Conservation (phyloP, 306 rosid genomes). For the Benincasa hispida region DNA sequence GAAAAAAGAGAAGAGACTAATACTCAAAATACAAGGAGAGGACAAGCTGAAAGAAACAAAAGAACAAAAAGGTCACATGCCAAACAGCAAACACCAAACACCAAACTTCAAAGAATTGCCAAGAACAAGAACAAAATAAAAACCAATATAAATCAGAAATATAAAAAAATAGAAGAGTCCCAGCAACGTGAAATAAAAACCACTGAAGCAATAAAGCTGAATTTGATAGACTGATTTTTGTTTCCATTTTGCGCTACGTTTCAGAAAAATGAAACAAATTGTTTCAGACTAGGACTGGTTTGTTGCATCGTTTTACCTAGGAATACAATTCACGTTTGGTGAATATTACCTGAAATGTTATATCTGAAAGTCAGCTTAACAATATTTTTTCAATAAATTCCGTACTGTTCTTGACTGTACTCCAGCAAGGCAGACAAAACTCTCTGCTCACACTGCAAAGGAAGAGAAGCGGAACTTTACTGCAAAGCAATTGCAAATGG, state of each 20-base stretch:
- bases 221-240: background rate
- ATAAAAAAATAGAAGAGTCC: no score
- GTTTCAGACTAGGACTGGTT: background rate
- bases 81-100: no score
- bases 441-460: constrained; percentile 78
- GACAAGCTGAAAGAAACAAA: no score
- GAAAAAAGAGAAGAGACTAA: no score
- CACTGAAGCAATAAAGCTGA: background rate
- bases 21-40: no score
- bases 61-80: no score
- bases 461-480: constrained; percentile 85
- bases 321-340: background rate
- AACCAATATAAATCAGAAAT: no score
- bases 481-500: constrained; percentile 76
- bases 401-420: constrained; percentile 11
- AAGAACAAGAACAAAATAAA: no score
- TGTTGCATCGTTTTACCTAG: background rate
- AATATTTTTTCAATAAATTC: background rate
- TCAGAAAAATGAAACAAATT: background rate
- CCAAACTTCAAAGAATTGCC: no score
- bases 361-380: background rate
- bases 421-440: constrained; percentile 48
- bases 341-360: background rate
- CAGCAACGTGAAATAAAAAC: no score
- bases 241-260: background rate